Percentiles rank a stretch among this genome's conserved stretches.
phyloP scores from a whole-genome alignment of 371 early-diverging fungal species.

The Mucor saturninus region DNA sequence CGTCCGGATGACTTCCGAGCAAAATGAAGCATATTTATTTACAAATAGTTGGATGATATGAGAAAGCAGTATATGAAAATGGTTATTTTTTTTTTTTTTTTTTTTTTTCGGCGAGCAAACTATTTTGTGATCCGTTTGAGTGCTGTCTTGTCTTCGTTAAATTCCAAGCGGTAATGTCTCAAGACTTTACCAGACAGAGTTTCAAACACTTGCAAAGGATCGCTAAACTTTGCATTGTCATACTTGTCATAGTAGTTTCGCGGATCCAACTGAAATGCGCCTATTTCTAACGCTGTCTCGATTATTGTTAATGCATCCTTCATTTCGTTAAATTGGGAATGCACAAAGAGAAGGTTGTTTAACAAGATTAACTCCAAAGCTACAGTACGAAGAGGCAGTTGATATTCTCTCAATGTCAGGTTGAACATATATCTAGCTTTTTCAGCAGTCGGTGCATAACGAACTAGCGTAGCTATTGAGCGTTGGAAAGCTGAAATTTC shows the following conservation, averaged over 20 bases:
- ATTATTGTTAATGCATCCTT: background rate
- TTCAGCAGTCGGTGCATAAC: conserved; percentile 23
- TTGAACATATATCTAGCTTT: conserved; percentile 13
- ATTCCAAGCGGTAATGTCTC: background rate
- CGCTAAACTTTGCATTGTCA: background rate
- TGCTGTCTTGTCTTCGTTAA: conserved; percentile 8
- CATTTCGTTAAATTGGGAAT: conserved; percentile 8
- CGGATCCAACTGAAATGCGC: background rate
- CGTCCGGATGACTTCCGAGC: too few species aligned
- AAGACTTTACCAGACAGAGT: background rate
- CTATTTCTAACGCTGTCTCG: conserved; percentile 1
- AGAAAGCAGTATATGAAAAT: too few species aligned
- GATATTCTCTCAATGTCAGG: conserved; percentile 1
- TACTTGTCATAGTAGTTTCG: background rate
- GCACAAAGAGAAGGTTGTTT: conserved; percentile 26
- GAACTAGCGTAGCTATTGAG: conserved; percentile 13
- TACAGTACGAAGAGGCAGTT: conserved; percentile 13
- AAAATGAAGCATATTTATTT: too few species aligned
- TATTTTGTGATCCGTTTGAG: background rate
- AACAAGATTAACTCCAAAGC: conserved; percentile 9
- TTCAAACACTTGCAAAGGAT: conserved; percentile 1
- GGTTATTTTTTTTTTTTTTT: too few species aligned
- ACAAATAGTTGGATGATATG: too few species aligned
- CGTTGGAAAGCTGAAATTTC: conserved; percentile 8
- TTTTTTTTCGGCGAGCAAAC: too few species aligned